Evolutionary conservation across 768 basidiomycete species (phyloP), one percentile per base, ranked within the genome.

Genomic region (Scleroderma citrinum): DNA sequence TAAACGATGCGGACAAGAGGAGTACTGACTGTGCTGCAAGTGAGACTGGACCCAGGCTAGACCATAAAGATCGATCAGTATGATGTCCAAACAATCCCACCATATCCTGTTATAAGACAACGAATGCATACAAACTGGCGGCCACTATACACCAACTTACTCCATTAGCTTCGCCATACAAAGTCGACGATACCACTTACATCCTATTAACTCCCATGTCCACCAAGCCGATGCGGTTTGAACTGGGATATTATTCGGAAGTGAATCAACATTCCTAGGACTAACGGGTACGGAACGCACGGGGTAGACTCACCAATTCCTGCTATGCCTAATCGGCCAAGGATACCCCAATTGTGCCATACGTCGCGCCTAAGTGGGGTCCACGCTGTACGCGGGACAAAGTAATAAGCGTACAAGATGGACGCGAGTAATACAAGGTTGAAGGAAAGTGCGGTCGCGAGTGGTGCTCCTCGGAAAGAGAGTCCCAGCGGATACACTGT

Each of bases 151-250:
- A n/a, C n/a, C n/a, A 29, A 8, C 26, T 29, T 29, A 8, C n/a
- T n/a, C n/a, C n/a, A n/a, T 29, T 8, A 29, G 26, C 26, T 29
- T 29, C 26, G 26, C 26, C 26, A 29, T 29, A 29, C 5, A 8
- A 5, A 5, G 26, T 29, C 26, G 26, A 29, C 4, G 26, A 29
- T 29, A 8, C 26, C 26, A 56, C 64, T 56, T 47, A 65, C 64
- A 70, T 20, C 82, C 84, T 31, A 88, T 67, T 6, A 92, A 76
- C 67, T 96, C 93, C 95, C 95, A 95, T 32, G 87, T 84, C 92
- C 94, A 97, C 95, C 94, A 98, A 66, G 96, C 95, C 5, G 81
- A 82, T 1, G 88, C 90, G 3, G 81, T 85, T 64, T 92, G 91
- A 1, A 82, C 79, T 36, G 17, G 12, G 4, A 14, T 29, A 29